phyloP scores from a whole-genome alignment of 2,329 filamentous ascomycete genomes.

The Diaporthe citri region DNA sequence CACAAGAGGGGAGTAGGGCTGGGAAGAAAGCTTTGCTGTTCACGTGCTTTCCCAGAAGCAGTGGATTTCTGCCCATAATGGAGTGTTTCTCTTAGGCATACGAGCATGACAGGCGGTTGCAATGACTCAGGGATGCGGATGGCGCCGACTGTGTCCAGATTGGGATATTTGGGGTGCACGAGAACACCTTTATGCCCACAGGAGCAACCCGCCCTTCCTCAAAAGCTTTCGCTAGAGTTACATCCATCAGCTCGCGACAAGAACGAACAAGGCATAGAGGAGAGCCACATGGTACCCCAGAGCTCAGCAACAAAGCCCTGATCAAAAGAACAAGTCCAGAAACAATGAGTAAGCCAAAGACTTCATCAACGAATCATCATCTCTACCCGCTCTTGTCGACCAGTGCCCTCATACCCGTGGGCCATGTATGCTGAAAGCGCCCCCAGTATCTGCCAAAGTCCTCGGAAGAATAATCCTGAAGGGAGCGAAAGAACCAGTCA shows the following conservation, averaged over 20 bases:
- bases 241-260: neutral
- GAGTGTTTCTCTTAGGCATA: neutral
- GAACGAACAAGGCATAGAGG: neutral
- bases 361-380: too few species aligned
- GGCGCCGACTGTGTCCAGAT: neutral
- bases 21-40: too few species aligned
- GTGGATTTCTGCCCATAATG: neutral
- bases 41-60: neutral
- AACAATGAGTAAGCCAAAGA: neutral
- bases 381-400: neutral
- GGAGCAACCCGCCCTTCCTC: neutral
- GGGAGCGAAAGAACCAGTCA: constrained; percentile 7
- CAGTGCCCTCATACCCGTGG: neutral
- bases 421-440: neutral
- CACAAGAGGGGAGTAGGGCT: neutral
- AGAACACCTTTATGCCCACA: neutral
- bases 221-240: neutral
- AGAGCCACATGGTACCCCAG: neutral
- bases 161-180: neutral
- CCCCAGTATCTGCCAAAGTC: neutral
- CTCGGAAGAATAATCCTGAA: neutral
- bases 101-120: neutral
- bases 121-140: constrained; percentile 2
- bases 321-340: too few species aligned
- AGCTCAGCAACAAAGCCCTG: neutral